Percentiles rank a stretch among this genome's conserved stretches.
Conservation (phyloP, 1,284 basidiomycete species). For the Stereum hirsutum region DNA sequence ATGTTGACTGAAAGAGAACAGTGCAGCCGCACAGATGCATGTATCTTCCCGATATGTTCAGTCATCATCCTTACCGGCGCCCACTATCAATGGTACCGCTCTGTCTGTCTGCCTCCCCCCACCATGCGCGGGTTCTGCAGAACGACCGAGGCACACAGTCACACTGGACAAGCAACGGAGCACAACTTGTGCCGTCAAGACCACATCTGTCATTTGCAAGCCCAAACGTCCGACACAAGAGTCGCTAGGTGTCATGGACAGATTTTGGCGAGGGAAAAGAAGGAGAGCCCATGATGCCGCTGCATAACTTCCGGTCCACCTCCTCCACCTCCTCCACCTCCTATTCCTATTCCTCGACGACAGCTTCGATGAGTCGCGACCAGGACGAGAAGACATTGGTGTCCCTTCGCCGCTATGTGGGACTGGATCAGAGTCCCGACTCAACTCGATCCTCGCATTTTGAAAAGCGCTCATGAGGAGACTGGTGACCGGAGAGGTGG, state of each 20-base stretch:
- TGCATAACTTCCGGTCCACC: constrained; percentile 18
- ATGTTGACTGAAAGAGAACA: constrained; percentile 22
- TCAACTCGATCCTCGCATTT: not conserved
- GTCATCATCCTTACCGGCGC: constrained; percentile 66
- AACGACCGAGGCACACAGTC: constrained; percentile 57
- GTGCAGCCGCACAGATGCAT: constrained; percentile 82
- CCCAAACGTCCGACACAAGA: constrained; percentile 67
- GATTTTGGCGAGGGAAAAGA: constrained; percentile 67
- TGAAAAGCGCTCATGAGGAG: not conserved
- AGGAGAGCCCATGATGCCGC: constrained; percentile 47
- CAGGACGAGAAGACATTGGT: constrained; percentile 13
- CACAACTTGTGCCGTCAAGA: constrained; percentile 59
- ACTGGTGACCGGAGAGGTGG: constrained; percentile 9
- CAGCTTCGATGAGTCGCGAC: constrained; percentile 11
- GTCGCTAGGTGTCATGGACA: constrained; percentile 53
- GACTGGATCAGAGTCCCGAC: no score
- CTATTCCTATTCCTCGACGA: constrained; percentile 18
- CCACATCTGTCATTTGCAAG: constrained; percentile 66
- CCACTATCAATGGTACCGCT: constrained; percentile 74
- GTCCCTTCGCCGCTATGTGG: constrained; percentile 5
- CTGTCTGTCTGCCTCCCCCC: constrained; percentile 56
- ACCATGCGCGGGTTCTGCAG: constrained; percentile 73
- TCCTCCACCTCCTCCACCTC: no score
- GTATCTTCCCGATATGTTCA: constrained; percentile 76
- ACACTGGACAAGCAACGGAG: constrained; percentile 79